phyloP scores from a whole-genome alignment of 192 early-diverging fungal genomes.

The Coemansia sp. region DNA sequence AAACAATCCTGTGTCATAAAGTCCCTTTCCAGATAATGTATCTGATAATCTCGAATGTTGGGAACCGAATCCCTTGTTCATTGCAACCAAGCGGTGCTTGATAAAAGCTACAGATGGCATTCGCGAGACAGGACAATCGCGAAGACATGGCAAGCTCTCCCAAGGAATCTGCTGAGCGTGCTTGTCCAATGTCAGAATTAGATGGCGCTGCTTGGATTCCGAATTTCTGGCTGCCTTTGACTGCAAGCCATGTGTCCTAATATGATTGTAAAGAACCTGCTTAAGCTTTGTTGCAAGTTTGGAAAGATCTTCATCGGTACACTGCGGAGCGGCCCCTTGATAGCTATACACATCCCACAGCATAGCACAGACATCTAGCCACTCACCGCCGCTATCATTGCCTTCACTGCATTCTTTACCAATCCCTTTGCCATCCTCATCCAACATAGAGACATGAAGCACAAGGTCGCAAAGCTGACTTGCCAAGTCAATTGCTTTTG shows the following conservation, averaged over 20 bases:
- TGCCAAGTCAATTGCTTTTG: slow-evolving; percentile 15
- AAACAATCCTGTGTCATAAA: background rate
- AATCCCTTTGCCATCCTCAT: slow-evolving; percentile 50
- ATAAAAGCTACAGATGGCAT: slow-evolving; percentile 77
- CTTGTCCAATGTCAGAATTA: slow-evolving; percentile 86
- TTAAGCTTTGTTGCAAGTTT: slow-evolving; percentile 70
- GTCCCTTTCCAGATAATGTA: background rate
- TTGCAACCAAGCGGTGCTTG: slow-evolving; percentile 59
- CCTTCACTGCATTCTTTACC: slow-evolving; percentile 46
- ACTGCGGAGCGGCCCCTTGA: slow-evolving; percentile 53
- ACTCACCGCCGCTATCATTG: slow-evolving; percentile 15
- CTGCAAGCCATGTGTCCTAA: slow-evolving; percentile 62
- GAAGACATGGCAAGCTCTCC: slow-evolving; percentile 79
- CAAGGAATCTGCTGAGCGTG: slow-evolving; percentile 83
- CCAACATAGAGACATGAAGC: slow-evolving; percentile 34
- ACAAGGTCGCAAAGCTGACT: slow-evolving; percentile 59
- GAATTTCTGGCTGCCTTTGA: slow-evolving; percentile 40
- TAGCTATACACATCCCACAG: slow-evolving; percentile 60
- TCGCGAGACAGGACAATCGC: slow-evolving; percentile 72
- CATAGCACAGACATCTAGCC: slow-evolving; percentile 44
- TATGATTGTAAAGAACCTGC: slow-evolving; percentile 52
- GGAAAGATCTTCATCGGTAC: slow-evolving; percentile 52
- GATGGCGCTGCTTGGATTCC: slow-evolving; percentile 50
- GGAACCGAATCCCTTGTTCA: background rate
- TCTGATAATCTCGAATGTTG: background rate